Conservation (phyloP, 805 yeast genomes). For the Tetrapisispora arboricola region DNA sequence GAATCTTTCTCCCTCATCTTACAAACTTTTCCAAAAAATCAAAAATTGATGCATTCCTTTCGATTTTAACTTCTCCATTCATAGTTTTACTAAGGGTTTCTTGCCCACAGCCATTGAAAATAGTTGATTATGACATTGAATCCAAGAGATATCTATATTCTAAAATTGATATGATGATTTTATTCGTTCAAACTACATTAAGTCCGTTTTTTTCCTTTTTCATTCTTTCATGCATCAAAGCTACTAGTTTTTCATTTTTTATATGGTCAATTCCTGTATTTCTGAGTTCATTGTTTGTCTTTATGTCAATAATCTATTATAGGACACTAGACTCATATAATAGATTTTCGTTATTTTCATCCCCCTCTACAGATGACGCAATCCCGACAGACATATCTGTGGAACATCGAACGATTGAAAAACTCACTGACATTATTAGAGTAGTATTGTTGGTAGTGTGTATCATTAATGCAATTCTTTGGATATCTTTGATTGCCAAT, state of each 20-base stretch:
- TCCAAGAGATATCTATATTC: constrained; percentile 15
- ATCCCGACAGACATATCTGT: background rate
- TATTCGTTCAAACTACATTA: constrained; percentile 25
- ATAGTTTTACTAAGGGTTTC: constrained; percentile 28
- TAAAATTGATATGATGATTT: constrained; percentile 12
- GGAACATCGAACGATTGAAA: constrained; percentile 12
- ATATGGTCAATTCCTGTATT: constrained; percentile 10
- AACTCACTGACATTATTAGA: constrained; percentile 9
- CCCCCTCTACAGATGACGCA: constrained; percentile 4
- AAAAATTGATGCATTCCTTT: constrained; percentile 19
- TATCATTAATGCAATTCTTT: constrained; percentile 24
- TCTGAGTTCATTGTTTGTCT: constrained; percentile 3
- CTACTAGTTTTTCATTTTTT: constrained; percentile 4
- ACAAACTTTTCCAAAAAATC: constrained; percentile 20
- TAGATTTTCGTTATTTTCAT: constrained; percentile 16
- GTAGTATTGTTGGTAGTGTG: constrained; percentile 16
- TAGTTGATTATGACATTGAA: constrained; percentile 17
- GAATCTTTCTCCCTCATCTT: constrained; percentile 28
- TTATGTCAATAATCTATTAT: constrained; percentile 9
- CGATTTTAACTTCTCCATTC: constrained; percentile 28
- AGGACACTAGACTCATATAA: constrained; percentile 10
- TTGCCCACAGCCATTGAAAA: constrained; percentile 27
- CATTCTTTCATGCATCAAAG: constrained; percentile 15
- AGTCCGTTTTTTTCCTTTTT: constrained; percentile 23
- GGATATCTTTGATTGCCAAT: constrained; percentile 28